Base-by-base conservation (phyloP, 2,329 filamentous ascomycete genomes). In the Epichloe festucae region DNA sequence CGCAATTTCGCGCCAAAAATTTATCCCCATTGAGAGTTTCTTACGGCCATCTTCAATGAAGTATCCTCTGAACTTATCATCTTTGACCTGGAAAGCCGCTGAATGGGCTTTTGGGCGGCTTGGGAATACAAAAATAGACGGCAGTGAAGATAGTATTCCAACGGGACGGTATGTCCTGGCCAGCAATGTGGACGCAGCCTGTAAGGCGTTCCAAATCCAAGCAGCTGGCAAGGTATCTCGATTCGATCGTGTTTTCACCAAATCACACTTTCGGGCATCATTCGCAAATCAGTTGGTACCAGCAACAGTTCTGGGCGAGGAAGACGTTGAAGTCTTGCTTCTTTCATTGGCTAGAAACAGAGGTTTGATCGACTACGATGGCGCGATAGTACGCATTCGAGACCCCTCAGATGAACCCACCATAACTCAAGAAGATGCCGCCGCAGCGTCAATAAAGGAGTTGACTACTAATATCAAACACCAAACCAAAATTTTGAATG, bases 371-470 rank as follows among this genome's bases (percentile, higher is more conserved):
- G 73, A 69, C 48, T 81, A 74, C 59, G 82, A 89, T 60, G 79
- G 78, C 4, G 69, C 81, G 57, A 87, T 82, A 0, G 76, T 98
- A 58, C 90, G 87, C 63, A 83, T 97, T 65, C 84, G 79, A 59
- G 67, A 68, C 0, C 64, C 76, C 0, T 71, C 73, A 3, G 74
- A 79, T 49, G 67, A 70, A 44, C 53, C 62, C 1, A 59, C 60
- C 0, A 84, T 97, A 56, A 87, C 86, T 1, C 73, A 82, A 52
- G 85, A 94, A 60, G 93, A 98, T 68, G 72, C 74, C 4, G 85
- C 87, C 1, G 87, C 96, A 55, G 89, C 89, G 1, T 85, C 85
- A 17, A 78, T 98, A 10, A 91, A 90, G 61, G 81, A 86, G 27
- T 75, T 95, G 11, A 84, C 89, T 31, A 73, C 79, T 41, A 84